Base-by-base conservation (phyloP, 805 yeast species). In the Osmozyma mogii region DNA sequence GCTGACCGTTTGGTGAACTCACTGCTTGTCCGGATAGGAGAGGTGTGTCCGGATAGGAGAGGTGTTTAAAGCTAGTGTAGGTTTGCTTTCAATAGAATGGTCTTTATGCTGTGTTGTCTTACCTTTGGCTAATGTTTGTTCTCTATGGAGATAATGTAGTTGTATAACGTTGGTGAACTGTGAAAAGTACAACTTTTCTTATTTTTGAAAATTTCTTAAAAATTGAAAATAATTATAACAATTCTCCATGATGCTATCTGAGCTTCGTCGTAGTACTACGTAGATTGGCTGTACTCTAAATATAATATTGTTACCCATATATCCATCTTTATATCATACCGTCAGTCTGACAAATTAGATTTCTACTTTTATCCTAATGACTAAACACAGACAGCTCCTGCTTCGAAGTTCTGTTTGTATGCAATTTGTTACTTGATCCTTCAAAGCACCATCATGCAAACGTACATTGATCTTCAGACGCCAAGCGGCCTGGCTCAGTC, bases 231-330 rank as follows among this genome's bases (percentile, higher is more conserved):
- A 8, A 24, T 24, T 24, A 17, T 17, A 24, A 24, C 15, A 24
- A 24, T 14, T 24, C 13, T 14, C 26, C 9, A 11, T 24, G 15
- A 24, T 13, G 26, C 12, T 20, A 21, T 37, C 25, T 37, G n/a
- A n/a, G n/a, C n/a, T n/a, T n/a, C n/a, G n/a, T n/a, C n/a, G n/a
- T n/a, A n/a, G n/a, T n/a, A n/a, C n/a, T n/a, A n/a, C n/a, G n/a
- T n/a, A n/a, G n/a, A n/a, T n/a, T n/a, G n/a, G n/a, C n/a, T n/a
- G 41, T 37, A 37, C 38, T 30, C 35, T 37, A 37, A 34, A 14
- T 22, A 22, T 7, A 7, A 8, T 10, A 22, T 8, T 7, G 13
- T 22, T 15, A 18, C 11, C 21, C 21, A 23, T 17, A 27, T 26
- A 18, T 14, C 11, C 15, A 23, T 16, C 9, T 22, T 17, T 14